Base-by-base conservation (phyloP, 1,284 basidiomycete species). In the Anthracocystis panici-leucophaei region DNA sequence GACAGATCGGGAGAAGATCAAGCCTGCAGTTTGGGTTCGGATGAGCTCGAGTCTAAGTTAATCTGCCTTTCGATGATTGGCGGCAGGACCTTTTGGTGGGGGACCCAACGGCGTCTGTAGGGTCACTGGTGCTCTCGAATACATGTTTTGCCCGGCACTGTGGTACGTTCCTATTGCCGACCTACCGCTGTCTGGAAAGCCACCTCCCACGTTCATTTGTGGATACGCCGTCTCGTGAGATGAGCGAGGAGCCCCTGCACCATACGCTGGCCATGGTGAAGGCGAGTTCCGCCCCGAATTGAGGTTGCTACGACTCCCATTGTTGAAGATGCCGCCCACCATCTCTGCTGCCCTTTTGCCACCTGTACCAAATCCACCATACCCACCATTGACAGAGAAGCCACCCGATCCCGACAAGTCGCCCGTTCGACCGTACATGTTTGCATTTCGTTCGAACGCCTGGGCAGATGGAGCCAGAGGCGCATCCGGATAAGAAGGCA, bases 301-400 rank as follows among this genome's bases (percentile, higher is more conserved):
- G 38, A 65, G 35, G 29, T 56, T 38, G 48, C 49, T 55, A 38
- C 73, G 63, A 48, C 51, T 63, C 23, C 40, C 51, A 29, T 65
- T 65, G 50, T 71, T 71, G 55, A 73, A 78, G 38, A 75, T 72
- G 10, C 72, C 76, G 42, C 68, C 76, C 41, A 78, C 76, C 68
- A 78, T 63, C 25, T 75, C 68, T 23, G 76, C 76, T 5, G 76
- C 76, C 16, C 68, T 62, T 23, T 75, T 68, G 10, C 76, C 65
- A 2, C 66, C 64, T 9, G 67, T 58, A 8, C 63, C 71, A 29
- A 67, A 71, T 14, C 67, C 68, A 21, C 68, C 71, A 31, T 64
- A 71, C 29, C 65, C 75, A 21, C 75, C 63, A 20, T 73, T 69
- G 33, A 63, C 61, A 9, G 57, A 56, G 14, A 66, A 66, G 5